Evolutionary conservation across 2,329 filamentous ascomycete species (phyloP).

Genomic region (Trichoderma sp.): DNA sequence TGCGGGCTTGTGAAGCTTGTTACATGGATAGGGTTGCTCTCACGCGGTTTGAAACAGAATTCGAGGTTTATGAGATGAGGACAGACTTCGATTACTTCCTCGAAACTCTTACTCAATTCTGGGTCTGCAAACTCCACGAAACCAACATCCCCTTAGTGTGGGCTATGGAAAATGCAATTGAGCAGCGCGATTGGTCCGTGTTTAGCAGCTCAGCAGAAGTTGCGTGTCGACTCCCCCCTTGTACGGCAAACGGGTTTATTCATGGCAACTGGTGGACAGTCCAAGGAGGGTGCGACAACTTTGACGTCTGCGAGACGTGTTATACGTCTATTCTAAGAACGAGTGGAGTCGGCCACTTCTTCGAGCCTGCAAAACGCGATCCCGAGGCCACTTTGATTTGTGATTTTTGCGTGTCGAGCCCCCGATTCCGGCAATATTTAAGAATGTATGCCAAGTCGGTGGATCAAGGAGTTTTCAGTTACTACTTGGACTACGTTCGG

Average conservation of each 20-base stretch:
- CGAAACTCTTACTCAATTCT: slow-evolving; percentile 29
- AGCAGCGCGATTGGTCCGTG: slow-evolving; percentile 32
- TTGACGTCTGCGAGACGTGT: slow-evolving; percentile 40
- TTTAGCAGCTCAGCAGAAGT: slow-evolving; percentile 34
- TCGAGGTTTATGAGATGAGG: slow-evolving; percentile 29
- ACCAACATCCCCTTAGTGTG: slow-evolving; percentile 30
- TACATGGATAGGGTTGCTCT: slow-evolving; percentile 39
- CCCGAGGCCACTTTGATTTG: slow-evolving; percentile 33
- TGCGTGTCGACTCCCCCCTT: slow-evolving; percentile 32
- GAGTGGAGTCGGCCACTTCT: slow-evolving; percentile 34
- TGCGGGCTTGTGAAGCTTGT: slow-evolving; percentile 40
- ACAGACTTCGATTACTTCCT: slow-evolving; percentile 32
- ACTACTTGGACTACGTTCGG: slow-evolving; percentile 34
- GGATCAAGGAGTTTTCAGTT: slow-evolving; percentile 38
- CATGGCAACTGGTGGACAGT: slow-evolving; percentile 42
- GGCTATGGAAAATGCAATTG: slow-evolving; percentile 34
- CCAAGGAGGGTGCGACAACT: slow-evolving; percentile 29
- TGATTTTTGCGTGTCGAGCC: slow-evolving; percentile 34
- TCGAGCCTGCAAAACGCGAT: slow-evolving; percentile 31
- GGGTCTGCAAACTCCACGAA: slow-evolving; percentile 33
- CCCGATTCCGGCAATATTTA: slow-evolving; percentile 34
- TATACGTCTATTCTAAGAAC: slow-evolving; percentile 36
- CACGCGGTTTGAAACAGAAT: slow-evolving; percentile 35
- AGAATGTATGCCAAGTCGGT: slow-evolving; percentile 34
- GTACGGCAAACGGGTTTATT: slow-evolving; percentile 34